Conservation (phyloP, 345 rosid species). For the Nephelium lappaceum region DNA sequence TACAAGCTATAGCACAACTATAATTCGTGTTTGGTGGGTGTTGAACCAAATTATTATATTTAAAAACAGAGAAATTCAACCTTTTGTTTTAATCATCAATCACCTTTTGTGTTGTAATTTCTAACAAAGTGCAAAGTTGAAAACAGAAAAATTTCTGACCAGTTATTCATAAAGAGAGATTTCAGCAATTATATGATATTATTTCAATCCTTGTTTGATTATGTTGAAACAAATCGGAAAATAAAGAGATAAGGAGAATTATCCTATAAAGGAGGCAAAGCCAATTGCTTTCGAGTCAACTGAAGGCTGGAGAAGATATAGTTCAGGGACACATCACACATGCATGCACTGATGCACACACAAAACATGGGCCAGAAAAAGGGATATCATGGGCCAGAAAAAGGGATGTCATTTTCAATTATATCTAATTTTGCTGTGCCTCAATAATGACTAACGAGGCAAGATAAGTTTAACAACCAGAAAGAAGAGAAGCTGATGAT, state of each 20-base stretch:
- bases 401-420: neutral
- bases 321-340: neutral
- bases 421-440: constrained; percentile 1
- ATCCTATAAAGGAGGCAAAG: too few relatives aligned
- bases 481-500: neutral
- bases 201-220: neutral
- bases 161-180: neutral
- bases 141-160: neutral
- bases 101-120: neutral
- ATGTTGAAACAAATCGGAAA: too few relatives aligned
- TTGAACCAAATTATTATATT: too few relatives aligned
- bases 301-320: neutral
- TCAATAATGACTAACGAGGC: neutral
- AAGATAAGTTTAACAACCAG: neutral
- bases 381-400: too few relatives aligned
- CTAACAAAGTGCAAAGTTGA: too few relatives aligned
- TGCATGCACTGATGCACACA: neutral
- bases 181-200: neutral
- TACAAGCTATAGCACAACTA: too few relatives aligned
- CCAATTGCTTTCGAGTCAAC: neutral
- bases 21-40: too few relatives aligned
- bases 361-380: neutral
- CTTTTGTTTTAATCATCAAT: neutral
- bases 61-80: too few relatives aligned
- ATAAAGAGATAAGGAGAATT: too few relatives aligned